Conservation (phyloP, 1,284 basidiomycete species). For the Ganoderma leucocontextum region DNA sequence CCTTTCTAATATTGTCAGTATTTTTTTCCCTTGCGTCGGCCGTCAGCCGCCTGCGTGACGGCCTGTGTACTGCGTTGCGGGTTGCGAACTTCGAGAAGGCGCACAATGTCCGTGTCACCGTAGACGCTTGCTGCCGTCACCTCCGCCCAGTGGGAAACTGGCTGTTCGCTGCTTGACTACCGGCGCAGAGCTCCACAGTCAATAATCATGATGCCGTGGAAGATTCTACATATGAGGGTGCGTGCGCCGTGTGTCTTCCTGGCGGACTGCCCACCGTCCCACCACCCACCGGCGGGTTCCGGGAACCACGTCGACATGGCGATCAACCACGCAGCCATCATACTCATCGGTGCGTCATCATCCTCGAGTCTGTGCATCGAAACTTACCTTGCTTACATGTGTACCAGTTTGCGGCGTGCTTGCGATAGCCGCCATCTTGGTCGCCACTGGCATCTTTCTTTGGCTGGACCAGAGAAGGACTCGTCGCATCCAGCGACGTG, state of each 20-base stretch:
- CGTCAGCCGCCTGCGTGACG: neutral
- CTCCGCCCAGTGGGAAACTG: neutral
- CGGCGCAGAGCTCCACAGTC: neutral
- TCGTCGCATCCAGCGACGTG: neutral
- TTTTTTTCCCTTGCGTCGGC: neutral
- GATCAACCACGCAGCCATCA: neutral
- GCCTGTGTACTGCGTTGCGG: neutral
- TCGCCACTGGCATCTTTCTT: neutral
- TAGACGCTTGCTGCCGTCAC: constrained; percentile 1
- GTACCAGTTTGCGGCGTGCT: neutral
- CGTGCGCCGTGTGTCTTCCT: neutral
- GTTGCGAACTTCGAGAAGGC: constrained; percentile 3
- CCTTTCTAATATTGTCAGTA: neutral
- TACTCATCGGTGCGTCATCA: neutral
- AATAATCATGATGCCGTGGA: neutral
- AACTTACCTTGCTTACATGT: neutral
- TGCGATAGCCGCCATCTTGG: neutral
- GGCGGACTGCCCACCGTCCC: neutral
- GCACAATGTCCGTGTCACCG: neutral
- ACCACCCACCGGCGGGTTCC: constrained; percentile 4
- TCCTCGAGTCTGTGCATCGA: neutral
- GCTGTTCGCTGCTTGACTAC: constrained; percentile 1
- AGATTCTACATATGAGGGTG: neutral
- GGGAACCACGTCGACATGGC: constrained; percentile 4
- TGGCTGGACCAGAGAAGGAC: constrained; percentile 2